phyloP scores from a whole-genome alignment of 306 rosid genomes.

The Trichosanthes cucumerina region DNA sequence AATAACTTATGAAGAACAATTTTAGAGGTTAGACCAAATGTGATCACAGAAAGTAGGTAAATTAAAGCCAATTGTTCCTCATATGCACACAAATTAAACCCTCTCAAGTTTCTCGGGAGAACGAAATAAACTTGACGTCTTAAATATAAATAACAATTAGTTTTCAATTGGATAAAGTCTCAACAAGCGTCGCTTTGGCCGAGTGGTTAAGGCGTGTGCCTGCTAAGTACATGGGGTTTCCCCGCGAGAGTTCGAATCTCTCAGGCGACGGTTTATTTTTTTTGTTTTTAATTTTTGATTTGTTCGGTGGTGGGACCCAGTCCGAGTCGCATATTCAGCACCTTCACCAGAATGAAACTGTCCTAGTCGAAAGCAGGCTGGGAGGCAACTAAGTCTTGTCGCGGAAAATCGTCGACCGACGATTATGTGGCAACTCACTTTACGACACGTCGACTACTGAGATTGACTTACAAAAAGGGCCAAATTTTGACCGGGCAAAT shows the following conservation, averaged over 20 bases:
- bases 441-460: neutral
- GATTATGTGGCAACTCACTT: neutral
- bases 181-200: neutral
- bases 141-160: no score
- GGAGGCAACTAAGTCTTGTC: neutral
- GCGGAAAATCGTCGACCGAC: neutral
- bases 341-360: neutral
- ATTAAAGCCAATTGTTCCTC: no score
- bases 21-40: no score
- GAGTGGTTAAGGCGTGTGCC: neutral
- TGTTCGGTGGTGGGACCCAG: no score
- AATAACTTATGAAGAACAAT: no score
- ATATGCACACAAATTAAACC: no score
- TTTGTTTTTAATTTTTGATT: no score
- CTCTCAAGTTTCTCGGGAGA: no score
- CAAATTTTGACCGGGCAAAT: neutral
- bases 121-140: no score
- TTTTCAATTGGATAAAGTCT: no score
- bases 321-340: neutral
- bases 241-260: constrained; percentile 6
- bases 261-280: neutral
- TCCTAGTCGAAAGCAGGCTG: neutral
- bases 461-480: neutral
- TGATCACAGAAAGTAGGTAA: no score
- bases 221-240: constrained; percentile 3